Conservation (phyloP, 805 yeast species). For the Wickerhamiella bombiphila region DNA sequence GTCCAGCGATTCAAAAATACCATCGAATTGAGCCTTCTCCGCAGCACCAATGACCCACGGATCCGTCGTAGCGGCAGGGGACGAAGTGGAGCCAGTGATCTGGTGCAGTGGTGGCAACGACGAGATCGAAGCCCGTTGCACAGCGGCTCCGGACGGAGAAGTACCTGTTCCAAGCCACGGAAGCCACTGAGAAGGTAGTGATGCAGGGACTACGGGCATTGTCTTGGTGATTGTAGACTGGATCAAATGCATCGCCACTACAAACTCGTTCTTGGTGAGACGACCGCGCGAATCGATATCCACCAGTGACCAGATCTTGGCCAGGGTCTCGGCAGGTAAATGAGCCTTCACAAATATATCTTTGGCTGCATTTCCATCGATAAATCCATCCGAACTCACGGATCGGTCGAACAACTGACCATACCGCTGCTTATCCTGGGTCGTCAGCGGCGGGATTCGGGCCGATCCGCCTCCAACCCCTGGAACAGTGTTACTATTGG, state of each 20-base stretch:
- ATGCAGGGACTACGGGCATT: conserved; percentile 41
- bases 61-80: conserved; percentile 13
- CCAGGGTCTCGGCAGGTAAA: conserved; percentile 60
- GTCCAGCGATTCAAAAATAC: conserved; percentile 67
- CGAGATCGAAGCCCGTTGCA: not conserved
- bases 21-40: conserved; percentile 63
- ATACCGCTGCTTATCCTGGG: conserved; percentile 25
- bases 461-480: conserved; percentile 8
- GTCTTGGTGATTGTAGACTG: conserved; percentile 62
- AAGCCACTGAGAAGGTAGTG: conserved; percentile 28
- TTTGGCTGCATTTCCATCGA: conserved; percentile 70
- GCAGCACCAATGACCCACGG: conserved; percentile 52
- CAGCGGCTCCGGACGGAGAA: not conserved
- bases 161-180: conserved; percentile 18
- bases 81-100: conserved; percentile 1
- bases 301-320: conserved; percentile 78
- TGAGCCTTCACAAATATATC: conserved; percentile 81
- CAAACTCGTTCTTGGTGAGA: conserved; percentile 59
- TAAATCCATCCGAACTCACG: conserved; percentile 36
- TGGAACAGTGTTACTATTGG: too few species aligned
- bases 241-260: conserved; percentile 88
- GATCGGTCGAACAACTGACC: conserved; percentile 50
- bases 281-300: conserved; percentile 65
- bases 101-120: conserved; percentile 1
- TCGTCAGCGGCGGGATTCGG: conserved; percentile 24